Conservation (phyloP, 768 basidiomycete species). For the Tricholomella constricta region DNA sequence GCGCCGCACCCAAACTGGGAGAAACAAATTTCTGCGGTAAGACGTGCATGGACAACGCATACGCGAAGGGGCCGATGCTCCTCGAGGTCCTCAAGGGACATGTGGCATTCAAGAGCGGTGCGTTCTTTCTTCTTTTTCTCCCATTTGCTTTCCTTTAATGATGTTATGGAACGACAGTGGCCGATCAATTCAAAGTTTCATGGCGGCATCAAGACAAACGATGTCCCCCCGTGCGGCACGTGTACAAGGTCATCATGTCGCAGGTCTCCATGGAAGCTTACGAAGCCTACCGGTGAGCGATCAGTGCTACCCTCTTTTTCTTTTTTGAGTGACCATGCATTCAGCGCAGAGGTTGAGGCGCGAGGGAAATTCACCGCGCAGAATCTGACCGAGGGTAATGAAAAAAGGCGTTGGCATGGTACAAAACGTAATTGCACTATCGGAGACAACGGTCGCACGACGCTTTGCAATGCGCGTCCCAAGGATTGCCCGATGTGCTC, state of each 20-base stretch:
- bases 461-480: constrained; percentile 54
- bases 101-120: constrained; percentile 67
- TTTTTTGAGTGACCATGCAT: too few relatives aligned
- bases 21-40: constrained; percentile 66
- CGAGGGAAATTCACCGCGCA: constrained; percentile 57
- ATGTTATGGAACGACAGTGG: constrained; percentile 47
- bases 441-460: constrained; percentile 60
- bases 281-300: constrained; percentile 58
- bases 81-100: constrained; percentile 62
- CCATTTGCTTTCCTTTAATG: neutral
- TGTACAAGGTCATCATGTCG: constrained; percentile 66
- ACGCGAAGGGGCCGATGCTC: constrained; percentile 54
- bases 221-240: constrained; percentile 57
- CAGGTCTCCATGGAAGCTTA: constrained; percentile 53
- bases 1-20: constrained; percentile 52
- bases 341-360: constrained; percentile 55
- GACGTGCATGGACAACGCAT: constrained; percentile 54
- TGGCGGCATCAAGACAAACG: constrained; percentile 62
- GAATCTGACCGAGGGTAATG: constrained; percentile 65
- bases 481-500: constrained; percentile 66
- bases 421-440: constrained; percentile 65
- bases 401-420: constrained; percentile 77
- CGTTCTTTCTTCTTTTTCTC: constrained; percentile 18
- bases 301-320: neutral
- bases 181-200: constrained; percentile 67